Base-by-base conservation (phyloP, 306 rosid genomes). In the Carpinus fangiana region DNA sequence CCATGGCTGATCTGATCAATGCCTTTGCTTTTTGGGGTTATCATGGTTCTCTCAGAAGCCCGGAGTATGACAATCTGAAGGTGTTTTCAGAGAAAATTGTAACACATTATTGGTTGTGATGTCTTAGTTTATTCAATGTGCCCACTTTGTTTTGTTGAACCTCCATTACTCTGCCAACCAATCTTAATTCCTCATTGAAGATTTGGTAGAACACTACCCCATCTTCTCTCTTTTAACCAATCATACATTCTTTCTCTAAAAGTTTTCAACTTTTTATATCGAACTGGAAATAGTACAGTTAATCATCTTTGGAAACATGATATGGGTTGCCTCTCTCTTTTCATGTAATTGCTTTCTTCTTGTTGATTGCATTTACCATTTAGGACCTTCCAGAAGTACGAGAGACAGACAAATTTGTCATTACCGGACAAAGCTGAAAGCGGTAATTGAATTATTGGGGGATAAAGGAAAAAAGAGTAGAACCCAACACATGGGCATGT, bases 361-460 rank as follows among this genome's bases (percentile, higher is more conserved):
- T 79, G 70, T 78, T 87, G 79, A 88, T 84, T 90, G 78, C 60
- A 74, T 73, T 80, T 80, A 83, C 76, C 74, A 70, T 85, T 84
- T 82, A 75, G 86, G 80, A 80, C 77, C 83, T 89, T 88, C 91
- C 86, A 66, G 53, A 85, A 85, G 89, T 86, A 71, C 87, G 76
- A 74, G 82, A 85, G 80, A 55, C 84, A 85, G 89, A 90, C 88
- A 84, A 84, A 61, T 11, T 28, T 73, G 74, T n/a, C 66, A 72
- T 82, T 82, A 76, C 85, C 68, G 76, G 72, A 82, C 59, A 76
- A 76, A 87, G 82, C 70, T 79, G 76, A 2, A 79, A 79, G 51
- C 70, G 79, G 79, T 80, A 83, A 81, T 86, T 77, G 80, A 70
- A 34, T 73, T 43, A 13, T 48, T 64, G 68, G 21, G 68, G 23